A percentile compares a stretch with the other conserved stretches of the same genome.
Evolutionary conservation across 2,329 filamentous ascomycete genomes (phyloP).

Genomic region (Aspergillus udagawae): DNA sequence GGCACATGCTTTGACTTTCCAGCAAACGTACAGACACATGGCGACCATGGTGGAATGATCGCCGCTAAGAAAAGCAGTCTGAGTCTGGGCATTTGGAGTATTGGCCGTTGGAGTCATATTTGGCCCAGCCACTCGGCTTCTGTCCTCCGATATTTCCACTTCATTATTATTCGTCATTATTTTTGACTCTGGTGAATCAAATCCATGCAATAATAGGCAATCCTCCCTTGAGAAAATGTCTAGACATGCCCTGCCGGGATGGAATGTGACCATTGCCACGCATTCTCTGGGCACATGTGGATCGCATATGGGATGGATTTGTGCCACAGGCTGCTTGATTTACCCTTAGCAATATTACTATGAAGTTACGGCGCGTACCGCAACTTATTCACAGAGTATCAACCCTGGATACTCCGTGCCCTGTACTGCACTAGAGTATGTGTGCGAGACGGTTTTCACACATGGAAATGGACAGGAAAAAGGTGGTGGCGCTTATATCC

Average conservation of each 20-base stretch:
- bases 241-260: constrained; percentile 2
- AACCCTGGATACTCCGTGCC: not conserved
- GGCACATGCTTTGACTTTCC: constrained; percentile 14
- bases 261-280: constrained; percentile 12
- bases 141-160: too few relatives aligned
- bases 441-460: not conserved
- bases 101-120: not conserved
- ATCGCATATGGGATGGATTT: not conserved
- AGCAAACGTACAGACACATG: constrained; percentile 17
- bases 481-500: constrained; percentile 3
- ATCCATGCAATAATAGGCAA: too few relatives aligned
- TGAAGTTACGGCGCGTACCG: not conserved
- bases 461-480: constrained; percentile 7
- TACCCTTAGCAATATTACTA: not conserved
- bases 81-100: not conserved
- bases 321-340: not conserved
- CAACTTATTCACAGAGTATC: not conserved
- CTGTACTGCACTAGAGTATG: not conserved
- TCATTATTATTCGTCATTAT: too few relatives aligned
- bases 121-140: not conserved
- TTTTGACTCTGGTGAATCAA: too few relatives aligned
- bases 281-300: not conserved
- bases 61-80: constrained; percentile 12
- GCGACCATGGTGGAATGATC: constrained; percentile 24
- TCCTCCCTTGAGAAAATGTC: too few relatives aligned